Evolutionary conservation across 169 alveolate species (phyloP), one percentile per base, ranked within the genome.

Genomic region (Cryptosporidium meleagridis): DNA sequence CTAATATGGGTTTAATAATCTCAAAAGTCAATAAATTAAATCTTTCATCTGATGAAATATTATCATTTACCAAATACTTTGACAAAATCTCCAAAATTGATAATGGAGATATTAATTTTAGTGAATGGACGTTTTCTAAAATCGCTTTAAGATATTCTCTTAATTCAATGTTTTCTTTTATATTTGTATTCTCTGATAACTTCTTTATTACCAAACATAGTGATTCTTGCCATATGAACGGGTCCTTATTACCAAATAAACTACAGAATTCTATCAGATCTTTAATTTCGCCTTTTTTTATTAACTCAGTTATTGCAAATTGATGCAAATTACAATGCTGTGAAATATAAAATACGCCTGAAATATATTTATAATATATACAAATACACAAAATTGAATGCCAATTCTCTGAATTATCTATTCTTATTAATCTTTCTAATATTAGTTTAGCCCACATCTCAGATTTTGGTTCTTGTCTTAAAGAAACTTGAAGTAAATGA

Each of bases 321-420:
- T 80, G 89, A 48, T 80, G 41, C 12, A 80, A 35, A 41, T 48
- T 73, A 44, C 89, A 80, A 48, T 80, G n/a, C 12, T 65, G 65
- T 23, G 62, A 41, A 16, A 80, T 80, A 80, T 80, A 80, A 33
- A 61, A 65, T 18, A 80, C 62, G 2, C 89, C 89, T 1, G 48
- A 62, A 44, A 45, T 58, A 65, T 80, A 80, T 21, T 44, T 41
- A 44, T 80, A 80, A 48, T 80, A 44, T 18, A 59, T 80, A 39
- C 89, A 80, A 39, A 80, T 80, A 41, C 89, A 80, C 33, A 80
- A 39, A 37, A 80, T 65, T 14, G 89, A 80, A 62, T 80, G 75
- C 89, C 89, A 80, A 37, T 80, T 80, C 33, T 59, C 73, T n/a
- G 75, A 80, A 48, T 80, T 80, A 44, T 80, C 67, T 14, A 80